Evolutionary conservation across 2,329 filamentous ascomycete species (phyloP), one percentile per base, ranked within the genome.

Genomic region (Zymoseptoria ardabiliae): DNA sequence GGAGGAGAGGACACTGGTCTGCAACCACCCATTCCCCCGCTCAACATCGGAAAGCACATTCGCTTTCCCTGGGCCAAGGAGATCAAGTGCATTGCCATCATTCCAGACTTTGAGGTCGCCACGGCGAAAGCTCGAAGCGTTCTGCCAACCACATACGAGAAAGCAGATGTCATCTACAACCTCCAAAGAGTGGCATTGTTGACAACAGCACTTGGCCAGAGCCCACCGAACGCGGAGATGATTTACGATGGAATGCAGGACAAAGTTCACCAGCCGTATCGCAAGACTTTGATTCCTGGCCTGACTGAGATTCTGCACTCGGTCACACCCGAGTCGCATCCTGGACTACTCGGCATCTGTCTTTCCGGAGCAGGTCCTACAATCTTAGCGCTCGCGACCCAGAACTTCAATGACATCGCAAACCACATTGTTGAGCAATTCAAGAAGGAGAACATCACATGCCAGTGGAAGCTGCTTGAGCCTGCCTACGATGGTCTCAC

Each of bases 161-260:
- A 91, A 63, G 83, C 85, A 58, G 93, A 97, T 74, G 88, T 96
- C 71, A 90, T 95, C 28, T 97, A 96, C 81, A 99, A 99, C 77
- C 82, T 97, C 69, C 94, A 97, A 77, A 85, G 94, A 65, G 90
- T 96, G 73, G 92, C 93, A 2, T 82, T 99, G 54, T 83, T 99
- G 11, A 92, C 93, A 30, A 90, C 91, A 10, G 92, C 92, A 0
- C 82, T 99, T 52, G 91, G 92, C 64, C 87, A 91, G 73, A 93
- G 89, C 7, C 93, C 94, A 9, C 93, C 92, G 1, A 89, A 97
- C 71, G 88, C 94, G 21, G 88, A 95, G 69, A 88, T 96, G 75
- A 99, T 99, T 73, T 95, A 95, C 78, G 86, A 95, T 53, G 93
- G 92, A 53, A 99, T 99, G 94, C 94, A 97, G 77, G 94, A 99